Base-by-base conservation (phyloP, 257 asterid species). In the Solanum etuberosum region DNA sequence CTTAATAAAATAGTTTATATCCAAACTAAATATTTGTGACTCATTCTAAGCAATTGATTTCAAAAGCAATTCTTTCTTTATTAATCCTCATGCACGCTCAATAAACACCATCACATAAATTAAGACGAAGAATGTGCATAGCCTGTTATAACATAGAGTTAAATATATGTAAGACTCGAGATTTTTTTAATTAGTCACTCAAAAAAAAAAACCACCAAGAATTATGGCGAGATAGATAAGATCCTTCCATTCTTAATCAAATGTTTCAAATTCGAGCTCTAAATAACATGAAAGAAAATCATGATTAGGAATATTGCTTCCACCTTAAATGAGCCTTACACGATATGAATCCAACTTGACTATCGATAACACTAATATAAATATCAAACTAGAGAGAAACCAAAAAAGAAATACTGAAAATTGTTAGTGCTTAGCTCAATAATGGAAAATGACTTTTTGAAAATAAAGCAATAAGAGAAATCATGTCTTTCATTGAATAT, bases 391-490 rank as follows among this genome's bases (percentile, higher is more conserved):
- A 21, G 27, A 57, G 27, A 21, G 2, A 21, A 57, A 57, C 27
- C 23, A 51, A 51, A 51, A 51, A 16, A 51, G 1, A 51, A 16
- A 51, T 16, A 51, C 2, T 18, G 61, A 16, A 51, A 51, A 16
- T 51, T 16, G 61, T 51, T 51, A 51, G 61, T 51, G 61, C 61
- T 51, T 51, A 51, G n/a, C 2, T 51, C 9, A 51, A 68, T 31
- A 78, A 78, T 78, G 65, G 32, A 23, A 74, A 74, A 38, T 3
- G 32, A 80, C 67, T 16, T 46, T 65, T 46, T 27, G 20, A 7
- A 4, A 27, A 80, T 80, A 80, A 80, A 46, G 67, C 84, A 72
- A 68, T 65, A 76, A 80, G 84, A 80, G 38, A 46, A 43, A 80
- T 80, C 65, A 43, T 43, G 16, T 37, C 65, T 80, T 51, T 46